phyloP scores from a whole-genome alignment of 2,329 filamentous ascomycete species.

The Microsporum canis region DNA sequence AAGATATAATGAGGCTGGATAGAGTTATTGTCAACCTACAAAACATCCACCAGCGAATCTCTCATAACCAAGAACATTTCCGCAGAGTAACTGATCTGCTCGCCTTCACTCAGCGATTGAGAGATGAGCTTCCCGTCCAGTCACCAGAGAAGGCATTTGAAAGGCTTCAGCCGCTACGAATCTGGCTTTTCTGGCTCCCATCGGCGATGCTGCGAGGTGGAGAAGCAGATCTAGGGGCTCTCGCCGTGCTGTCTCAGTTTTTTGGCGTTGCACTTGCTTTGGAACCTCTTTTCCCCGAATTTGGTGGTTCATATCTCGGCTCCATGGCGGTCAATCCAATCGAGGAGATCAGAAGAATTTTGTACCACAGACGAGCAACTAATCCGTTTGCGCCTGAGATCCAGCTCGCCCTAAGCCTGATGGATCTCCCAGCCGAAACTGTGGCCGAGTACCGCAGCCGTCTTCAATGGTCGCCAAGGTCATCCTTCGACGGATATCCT shows the following conservation, averaged over 20 bases:
- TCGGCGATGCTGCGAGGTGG: conserved; percentile 70
- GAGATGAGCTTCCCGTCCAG: conserved; percentile 57
- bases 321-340: conserved; percentile 68
- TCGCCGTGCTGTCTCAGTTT: conserved; percentile 80
- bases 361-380: conserved; percentile 56
- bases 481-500: conserved; percentile 29
- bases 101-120: conserved; percentile 60
- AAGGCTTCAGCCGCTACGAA: conserved; percentile 73
- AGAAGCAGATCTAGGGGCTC: conserved; percentile 61
- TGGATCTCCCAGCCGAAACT: conserved; percentile 61
- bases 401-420: conserved; percentile 53
- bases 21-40: conserved; percentile 53
- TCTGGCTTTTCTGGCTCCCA: conserved; percentile 94
- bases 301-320: conserved; percentile 79
- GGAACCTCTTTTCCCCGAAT: conserved; percentile 83
- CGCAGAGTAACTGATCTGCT: conserved; percentile 59
- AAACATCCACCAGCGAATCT: conserved; percentile 49
- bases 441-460: conserved; percentile 57
- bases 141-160: conserved; percentile 78
- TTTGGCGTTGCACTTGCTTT: conserved; percentile 80
- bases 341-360: conserved; percentile 70
- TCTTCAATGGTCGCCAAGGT: conserved; percentile 49
- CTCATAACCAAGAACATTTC: conserved; percentile 57
- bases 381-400: conserved; percentile 46
- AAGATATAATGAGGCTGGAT: conserved; percentile 59